A percentile compares a stretch with the other conserved stretches of the same genome.
Conservation (phyloP, 2,329 filamentous ascomycete species). For the Penicillium psychrosexuale region DNA sequence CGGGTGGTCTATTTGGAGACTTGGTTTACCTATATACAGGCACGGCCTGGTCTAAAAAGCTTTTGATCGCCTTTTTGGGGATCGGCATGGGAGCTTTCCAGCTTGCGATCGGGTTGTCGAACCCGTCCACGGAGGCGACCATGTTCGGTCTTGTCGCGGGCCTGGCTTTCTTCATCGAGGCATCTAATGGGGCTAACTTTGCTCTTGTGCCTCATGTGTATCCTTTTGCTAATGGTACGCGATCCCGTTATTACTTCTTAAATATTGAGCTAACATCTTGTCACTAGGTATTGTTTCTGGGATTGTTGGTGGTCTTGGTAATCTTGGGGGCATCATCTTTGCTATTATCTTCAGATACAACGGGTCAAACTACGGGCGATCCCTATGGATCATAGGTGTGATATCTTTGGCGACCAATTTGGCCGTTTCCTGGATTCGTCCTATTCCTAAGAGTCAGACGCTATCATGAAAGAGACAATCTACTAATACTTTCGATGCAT, state of each 20-base stretch:
- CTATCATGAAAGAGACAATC: background rate
- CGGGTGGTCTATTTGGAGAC: conserved; percentile 54
- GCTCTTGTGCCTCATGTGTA: conserved; percentile 83
- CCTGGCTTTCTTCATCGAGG: conserved; percentile 78
- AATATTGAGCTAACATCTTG: background rate
- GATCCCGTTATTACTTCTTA: conserved; percentile 1
- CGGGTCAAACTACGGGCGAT: conserved; percentile 63
- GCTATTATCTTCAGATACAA: conserved; percentile 78
- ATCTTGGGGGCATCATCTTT: conserved; percentile 81
- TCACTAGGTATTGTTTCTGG: conserved; percentile 62
- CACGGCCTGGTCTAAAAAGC: conserved; percentile 62
- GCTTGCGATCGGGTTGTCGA: conserved; percentile 60
- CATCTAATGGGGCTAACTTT: conserved; percentile 82
- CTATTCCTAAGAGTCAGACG: conserved; percentile 54
- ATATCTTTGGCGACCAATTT: conserved; percentile 70
- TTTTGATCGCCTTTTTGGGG: conserved; percentile 56
- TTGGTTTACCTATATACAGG: conserved; percentile 52
- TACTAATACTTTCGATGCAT: background rate
- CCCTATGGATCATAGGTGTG: conserved; percentile 78
- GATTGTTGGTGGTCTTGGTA: conserved; percentile 74
- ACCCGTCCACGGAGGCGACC: conserved; percentile 60
- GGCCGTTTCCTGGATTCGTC: conserved; percentile 61
- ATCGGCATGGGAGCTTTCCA: conserved; percentile 58
- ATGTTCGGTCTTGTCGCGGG: conserved; percentile 76
- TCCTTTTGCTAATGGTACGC: conserved; percentile 71